These are phyloP conservation scores for Jatropha podagrica DNA, from an alignment of 441 rosid species.

Conservation along the genomic window DNA sequence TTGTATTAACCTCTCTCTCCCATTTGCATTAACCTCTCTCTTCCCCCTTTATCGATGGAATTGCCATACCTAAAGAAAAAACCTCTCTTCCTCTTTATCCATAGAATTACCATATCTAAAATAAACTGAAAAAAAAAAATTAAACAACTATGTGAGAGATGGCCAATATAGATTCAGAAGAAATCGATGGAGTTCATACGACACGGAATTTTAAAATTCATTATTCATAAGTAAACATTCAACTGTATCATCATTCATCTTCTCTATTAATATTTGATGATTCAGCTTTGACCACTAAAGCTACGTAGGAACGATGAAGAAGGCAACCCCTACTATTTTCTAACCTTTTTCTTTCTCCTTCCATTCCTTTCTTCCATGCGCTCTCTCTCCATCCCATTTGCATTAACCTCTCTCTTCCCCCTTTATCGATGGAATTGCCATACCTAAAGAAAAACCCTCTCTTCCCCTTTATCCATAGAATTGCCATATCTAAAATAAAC, in stretches of 20 bases:
- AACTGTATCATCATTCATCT: no score
- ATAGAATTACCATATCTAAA: no score
- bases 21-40: slow-evolving; percentile 23
- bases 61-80: slow-evolving; percentile 18
- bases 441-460: background rate
- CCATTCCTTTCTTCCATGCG: no score
- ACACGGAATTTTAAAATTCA: no score
- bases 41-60: slow-evolving; percentile 16
- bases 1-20: no score
- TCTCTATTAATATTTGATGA: no score
- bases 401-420: slow-evolving; percentile 21
- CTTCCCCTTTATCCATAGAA: no score
- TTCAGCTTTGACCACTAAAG: no score
- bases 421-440: slow-evolving; percentile 29
- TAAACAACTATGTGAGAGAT: slow-evolving; percentile 66
- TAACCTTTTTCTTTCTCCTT: background rate
- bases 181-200: slow-evolving; percentile 92
- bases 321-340: background rate
- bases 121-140: background rate
- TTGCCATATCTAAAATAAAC: no score
- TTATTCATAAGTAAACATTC: no score
- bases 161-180: slow-evolving; percentile 80
- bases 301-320: no score
- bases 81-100: no score
- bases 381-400: background rate